Percentiles rank a stretch among this genome's conserved stretches.
These are phyloP conservation scores for Mucor racemosus DNA, from an alignment of 371 early-diverging fungal genomes.

Conservation along the genomic window DNA sequence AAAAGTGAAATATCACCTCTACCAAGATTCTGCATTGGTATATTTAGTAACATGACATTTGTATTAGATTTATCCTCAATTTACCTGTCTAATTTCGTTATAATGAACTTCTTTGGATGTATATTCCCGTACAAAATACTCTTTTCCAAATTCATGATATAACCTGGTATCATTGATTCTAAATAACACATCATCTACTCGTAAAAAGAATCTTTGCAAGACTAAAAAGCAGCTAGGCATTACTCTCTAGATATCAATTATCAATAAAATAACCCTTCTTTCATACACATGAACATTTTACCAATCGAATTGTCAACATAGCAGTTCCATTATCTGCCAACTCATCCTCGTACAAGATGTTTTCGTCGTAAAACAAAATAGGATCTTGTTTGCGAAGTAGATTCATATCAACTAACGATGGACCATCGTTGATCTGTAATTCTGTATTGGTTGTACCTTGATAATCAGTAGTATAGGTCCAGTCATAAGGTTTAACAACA, in stretches of 20 bases:
- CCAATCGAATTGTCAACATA: constrained; percentile 78
- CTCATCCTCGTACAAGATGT: constrained; percentile 94
- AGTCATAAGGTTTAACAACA: constrained; percentile 91
- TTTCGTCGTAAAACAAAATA: constrained; percentile 90
- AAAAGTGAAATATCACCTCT: constrained; percentile 69
- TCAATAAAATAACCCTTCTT: not conserved
- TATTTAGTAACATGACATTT: not conserved
- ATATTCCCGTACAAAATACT: constrained; percentile 74
- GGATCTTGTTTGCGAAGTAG: constrained; percentile 78
- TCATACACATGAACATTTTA: constrained; percentile 37
- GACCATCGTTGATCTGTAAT: constrained; percentile 24
- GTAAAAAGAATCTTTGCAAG: constrained; percentile 85
- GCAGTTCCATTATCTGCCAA: constrained; percentile 94
- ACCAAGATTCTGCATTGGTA: constrained; percentile 43
- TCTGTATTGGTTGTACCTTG: constrained; percentile 56
- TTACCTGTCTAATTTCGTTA: constrained; percentile 56
- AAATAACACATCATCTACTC: constrained; percentile 94
- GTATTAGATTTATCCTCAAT: not conserved
- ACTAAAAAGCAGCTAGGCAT: constrained; percentile 93
- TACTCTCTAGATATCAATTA: constrained; percentile 66
- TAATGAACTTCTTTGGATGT: constrained; percentile 69
- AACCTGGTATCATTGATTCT: constrained; percentile 87
- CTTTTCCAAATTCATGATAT: constrained; percentile 83
- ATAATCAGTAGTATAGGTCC: constrained; percentile 91
- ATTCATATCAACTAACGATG: constrained; percentile 72